A percentile compares a stretch with the other conserved stretches of the same genome.
Evolutionary conservation across 2,329 filamentous ascomycete species (phyloP).

Genomic region (Trichoderma aggressivum): DNA sequence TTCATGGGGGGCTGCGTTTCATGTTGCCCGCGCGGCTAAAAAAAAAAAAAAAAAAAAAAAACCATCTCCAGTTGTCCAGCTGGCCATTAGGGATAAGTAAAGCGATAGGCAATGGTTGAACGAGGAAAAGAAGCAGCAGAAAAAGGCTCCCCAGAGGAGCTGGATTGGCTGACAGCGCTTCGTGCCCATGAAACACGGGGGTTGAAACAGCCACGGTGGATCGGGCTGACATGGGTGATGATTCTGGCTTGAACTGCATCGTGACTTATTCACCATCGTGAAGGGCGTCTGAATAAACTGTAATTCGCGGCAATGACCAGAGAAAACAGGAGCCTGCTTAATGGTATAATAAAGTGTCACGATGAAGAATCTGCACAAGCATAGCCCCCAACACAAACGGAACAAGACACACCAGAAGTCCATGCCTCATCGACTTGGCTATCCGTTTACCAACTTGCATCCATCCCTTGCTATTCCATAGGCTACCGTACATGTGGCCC

Average conservation of each 20-base stretch:
- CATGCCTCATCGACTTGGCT: background rate
- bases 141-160: background rate
- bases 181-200: background rate
- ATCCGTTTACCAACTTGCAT: background rate
- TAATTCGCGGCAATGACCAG: background rate
- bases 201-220: background rate
- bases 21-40: conserved; percentile 1
- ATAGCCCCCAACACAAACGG: background rate
- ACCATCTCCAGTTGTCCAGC: background rate
- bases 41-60: too few species aligned
- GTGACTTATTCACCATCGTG: background rate
- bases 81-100: background rate
- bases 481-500: background rate
- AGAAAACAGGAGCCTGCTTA: background rate
- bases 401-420: background rate
- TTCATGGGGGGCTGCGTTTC: background rate
- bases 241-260: background rate
- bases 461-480: background rate
- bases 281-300: background rate
- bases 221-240: background rate
- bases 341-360: background rate
- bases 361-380: background rate
- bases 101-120: background rate
- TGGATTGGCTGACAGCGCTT: conserved; percentile 8
- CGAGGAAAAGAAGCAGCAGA: background rate